Base-by-base conservation (phyloP, 2,329 filamentous ascomycete genomes). In the Trichoderma citrinoviride region DNA sequence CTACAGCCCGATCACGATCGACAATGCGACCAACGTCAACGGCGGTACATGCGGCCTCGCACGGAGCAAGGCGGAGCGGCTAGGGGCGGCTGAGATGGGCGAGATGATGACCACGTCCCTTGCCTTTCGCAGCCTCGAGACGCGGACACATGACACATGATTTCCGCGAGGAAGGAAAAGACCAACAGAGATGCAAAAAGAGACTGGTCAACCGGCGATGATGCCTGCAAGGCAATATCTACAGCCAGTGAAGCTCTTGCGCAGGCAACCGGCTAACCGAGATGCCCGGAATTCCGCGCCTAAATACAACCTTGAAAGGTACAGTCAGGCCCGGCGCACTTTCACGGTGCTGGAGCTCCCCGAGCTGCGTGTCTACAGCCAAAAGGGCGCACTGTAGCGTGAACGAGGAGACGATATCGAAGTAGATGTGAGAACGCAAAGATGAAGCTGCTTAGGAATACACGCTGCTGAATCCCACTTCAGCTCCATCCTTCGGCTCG, bases 61-160 rank as follows among this genome's bases (percentile, higher is more conserved):
- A 23, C 46, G 49, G 55, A 61, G 27, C 14, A 33, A n/a, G 53
- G 49, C 47, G 21, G 58, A 54, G 25, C 58, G 58, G 58, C 49
- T 54, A 62, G 41, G 40, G 15, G 25, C 58, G 58, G 58, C 49
- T 62, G 49, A 62, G 49, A 54, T 54, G 58, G 58, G 55, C 23
- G 25, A 54, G 44, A 17, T 54, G 58, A 62, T 62, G 58, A 62
- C 40, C 40, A 41, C 21, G 33, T n/a, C 5, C 43, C 40, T 62
- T 43, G 41, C 58, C 56, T 19, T 60, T 47, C 19, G 46, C 25
- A n/a, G 56, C 23, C 29, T 60, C 43, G 21, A 29, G 21, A 50
- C 52, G 46, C 23, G 5, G 23, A 40, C 3, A 6, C 7, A 33
- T 47, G 33, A 19, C 33, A 40, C 56, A 40, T 15, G 21, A 58